Base-by-base conservation (phyloP, 2,329 filamentous ascomycete species). In the Meredithiella fracta region DNA sequence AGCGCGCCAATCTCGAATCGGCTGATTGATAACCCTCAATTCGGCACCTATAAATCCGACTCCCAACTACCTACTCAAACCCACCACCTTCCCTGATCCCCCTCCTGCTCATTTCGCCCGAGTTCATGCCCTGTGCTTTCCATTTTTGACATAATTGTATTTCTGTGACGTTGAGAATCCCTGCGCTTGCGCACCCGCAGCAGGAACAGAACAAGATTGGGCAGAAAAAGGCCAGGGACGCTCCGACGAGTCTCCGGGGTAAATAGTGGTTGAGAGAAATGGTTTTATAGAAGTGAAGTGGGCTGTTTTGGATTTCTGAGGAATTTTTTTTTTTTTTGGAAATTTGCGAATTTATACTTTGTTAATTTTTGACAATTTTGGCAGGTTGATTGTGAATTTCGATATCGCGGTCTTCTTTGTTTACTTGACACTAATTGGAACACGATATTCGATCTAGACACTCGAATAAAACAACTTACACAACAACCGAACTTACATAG, bases 221-320 rank as follows among this genome's bases (percentile, higher is more conserved):
- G 23, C 22, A 22, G 22, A 26, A 49, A 42, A 42, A 42, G n/a
- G 38, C 20, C 44, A 49, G 22, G 22, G 44, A 26, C 44, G 44
- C 44, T 49, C 44, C 1, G 44, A 49, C 44, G 44, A 49, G 44
- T 49, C 44, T 49, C 11, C 44, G 44, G 44, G 23, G 44, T 49
- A 49, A 23, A 22, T 49, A 7, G 38, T 20, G 17, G 38, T 34
- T 44, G 20, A 17, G 8, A 8, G 40, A 44, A 7, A n/a, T n/a
- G 40, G 37, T 20, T 17, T n/a, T 7, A 44, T n/a, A 44, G 17
- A 20, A n/a, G 15, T 44, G 20, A 20, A 17, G 15, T n/a, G 40
- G 40, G 4, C 3, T 44, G 15, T 44, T 44, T 49, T 6, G 11
- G 38, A 42, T 29, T 49, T 49, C 20, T 44, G 15, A 44, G 15